Conservation (phyloP, 495 filamentous ascomycete genomes). For the Staphylotrichum tortipilum region DNA sequence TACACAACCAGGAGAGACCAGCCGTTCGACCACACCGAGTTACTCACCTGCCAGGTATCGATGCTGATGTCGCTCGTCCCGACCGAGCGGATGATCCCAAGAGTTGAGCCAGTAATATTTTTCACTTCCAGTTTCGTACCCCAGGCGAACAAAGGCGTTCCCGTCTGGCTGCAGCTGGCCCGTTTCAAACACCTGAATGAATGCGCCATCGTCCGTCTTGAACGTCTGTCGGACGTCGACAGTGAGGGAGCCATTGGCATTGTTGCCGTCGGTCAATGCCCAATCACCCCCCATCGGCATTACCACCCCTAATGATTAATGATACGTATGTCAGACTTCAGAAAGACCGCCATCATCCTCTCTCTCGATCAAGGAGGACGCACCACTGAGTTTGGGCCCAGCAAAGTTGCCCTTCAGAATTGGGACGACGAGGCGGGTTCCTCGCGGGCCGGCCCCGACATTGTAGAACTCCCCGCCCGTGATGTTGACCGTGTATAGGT, state of each 20-base stretch:
- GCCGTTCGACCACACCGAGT: background rate
- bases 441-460: slow-evolving; percentile 6
- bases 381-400: slow-evolving; percentile 14
- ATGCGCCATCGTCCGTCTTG: slow-evolving; percentile 7
- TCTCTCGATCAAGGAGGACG: no score
- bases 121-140: slow-evolving; percentile 3
- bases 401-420: slow-evolving; percentile 13
- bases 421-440: slow-evolving; percentile 9
- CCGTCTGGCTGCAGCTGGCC: slow-evolving; percentile 7
- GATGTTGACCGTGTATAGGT: slow-evolving; percentile 17
- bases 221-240: slow-evolving; percentile 14
- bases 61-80: background rate
- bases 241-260: slow-evolving; percentile 6
- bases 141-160: background rate
- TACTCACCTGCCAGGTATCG: slow-evolving; percentile 8
- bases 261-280: slow-evolving; percentile 11
- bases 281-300: slow-evolving; percentile 15
- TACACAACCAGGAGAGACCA: no score
- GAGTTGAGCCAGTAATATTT: slow-evolving; percentile 14
- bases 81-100: slow-evolving; percentile 2
- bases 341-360: no score
- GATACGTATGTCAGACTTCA: background rate
- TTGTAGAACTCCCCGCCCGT: slow-evolving; percentile 7
- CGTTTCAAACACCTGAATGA: slow-evolving; percentile 9
- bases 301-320: slow-evolving; percentile 7